Base-by-base conservation (phyloP, 495 filamentous ascomycete genomes). In the Alectoria sarmentosa region DNA sequence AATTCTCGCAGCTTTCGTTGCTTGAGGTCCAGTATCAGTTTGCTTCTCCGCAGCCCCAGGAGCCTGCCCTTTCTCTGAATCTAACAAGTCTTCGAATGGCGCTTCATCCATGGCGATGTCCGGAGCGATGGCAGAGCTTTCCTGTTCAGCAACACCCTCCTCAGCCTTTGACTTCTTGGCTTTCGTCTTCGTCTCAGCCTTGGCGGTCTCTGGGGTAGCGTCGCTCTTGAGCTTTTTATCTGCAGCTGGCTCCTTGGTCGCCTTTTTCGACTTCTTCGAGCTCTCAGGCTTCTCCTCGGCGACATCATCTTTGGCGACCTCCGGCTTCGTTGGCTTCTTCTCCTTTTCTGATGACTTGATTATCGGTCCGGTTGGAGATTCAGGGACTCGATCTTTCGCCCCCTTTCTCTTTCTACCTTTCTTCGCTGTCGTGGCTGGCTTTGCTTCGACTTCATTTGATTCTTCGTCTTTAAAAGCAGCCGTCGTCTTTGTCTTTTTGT, bases 1-100 rank as follows among this genome's bases (percentile, higher is more conserved):
- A 60, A 4, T n/a, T 44, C 72, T 72, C 66, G 75, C 56, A 44
- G 62, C 58, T 68, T 49, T 67, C 70, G 67, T 72, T 60, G 66
- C 65, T 21, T 55, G 28, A 17, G 6, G 14, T 0, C 17, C 30
- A 23, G 17, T 34, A 34, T 14, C 17, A 13, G 52, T 17, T 46
- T 38, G 57, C 64, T 54, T 54, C 14, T 54, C 52, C 19, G 28
- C 26, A 58, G 37, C 44, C 13, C 26, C 58, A 19, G 61, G 19
- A 41, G 26, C 65, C 49, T 58, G 58, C 13, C 58, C 61, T 54
- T 67, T 55, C 21, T 57, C 68, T 23, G 65, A 39, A 4, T 63
- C 60, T 32, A 65, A 15, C 2, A 63, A 32, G n/a, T 42, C 60
- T 34, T 65, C 66, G 23, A 67, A 65, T 42, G 68, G 65, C 49